Percentiles rank a stretch among this genome's conserved stretches.
Evolutionary conservation across 306 rosid genomes (phyloP).

Genomic region (Lablab purpureus): DNA sequence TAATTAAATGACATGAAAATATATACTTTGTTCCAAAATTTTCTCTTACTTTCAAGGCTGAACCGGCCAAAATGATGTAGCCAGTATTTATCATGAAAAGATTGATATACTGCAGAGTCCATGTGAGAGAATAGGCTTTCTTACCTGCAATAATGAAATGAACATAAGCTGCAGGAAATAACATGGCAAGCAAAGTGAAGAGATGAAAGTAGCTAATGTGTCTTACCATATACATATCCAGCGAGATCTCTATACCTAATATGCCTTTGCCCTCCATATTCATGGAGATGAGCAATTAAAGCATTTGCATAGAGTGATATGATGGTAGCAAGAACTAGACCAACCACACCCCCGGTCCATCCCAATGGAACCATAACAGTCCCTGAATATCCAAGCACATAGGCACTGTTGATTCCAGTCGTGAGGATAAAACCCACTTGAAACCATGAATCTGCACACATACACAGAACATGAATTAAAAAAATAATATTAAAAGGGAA

Average conservation of each 20-base stretch:
- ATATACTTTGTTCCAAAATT: not conserved
- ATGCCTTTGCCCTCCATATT: conserved; percentile 86
- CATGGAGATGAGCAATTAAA: conserved; percentile 85
- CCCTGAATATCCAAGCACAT: conserved; percentile 90
- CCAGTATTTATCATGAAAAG: conserved; percentile 97
- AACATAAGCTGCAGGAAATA: conserved; percentile 2
- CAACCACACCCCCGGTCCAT: conserved; percentile 77
- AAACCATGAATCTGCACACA: conserved; percentile 85
- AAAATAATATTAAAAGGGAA: not conserved
- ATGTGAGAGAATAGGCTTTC: conserved; percentile 77
- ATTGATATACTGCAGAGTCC: conserved; percentile 87
- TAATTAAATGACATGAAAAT: not conserved
- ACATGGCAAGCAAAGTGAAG: not conserved
- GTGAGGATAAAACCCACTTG: conserved; percentile 89
- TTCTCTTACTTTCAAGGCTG: conserved; percentile 81
- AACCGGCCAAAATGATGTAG: conserved; percentile 88
- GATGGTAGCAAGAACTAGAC: conserved; percentile 68
- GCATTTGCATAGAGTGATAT: conserved; percentile 82
- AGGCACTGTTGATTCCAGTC: conserved; percentile 96
- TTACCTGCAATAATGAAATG: conserved; percentile 64
- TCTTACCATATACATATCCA: conserved; percentile 77
- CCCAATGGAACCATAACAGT: conserved; percentile 90
- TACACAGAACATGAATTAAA: not conserved
- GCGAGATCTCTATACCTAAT: conserved; percentile 98
- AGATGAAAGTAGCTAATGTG: not conserved